Base-by-base conservation (phyloP, 345 rosid genomes). In the Camelina neglecta region DNA sequence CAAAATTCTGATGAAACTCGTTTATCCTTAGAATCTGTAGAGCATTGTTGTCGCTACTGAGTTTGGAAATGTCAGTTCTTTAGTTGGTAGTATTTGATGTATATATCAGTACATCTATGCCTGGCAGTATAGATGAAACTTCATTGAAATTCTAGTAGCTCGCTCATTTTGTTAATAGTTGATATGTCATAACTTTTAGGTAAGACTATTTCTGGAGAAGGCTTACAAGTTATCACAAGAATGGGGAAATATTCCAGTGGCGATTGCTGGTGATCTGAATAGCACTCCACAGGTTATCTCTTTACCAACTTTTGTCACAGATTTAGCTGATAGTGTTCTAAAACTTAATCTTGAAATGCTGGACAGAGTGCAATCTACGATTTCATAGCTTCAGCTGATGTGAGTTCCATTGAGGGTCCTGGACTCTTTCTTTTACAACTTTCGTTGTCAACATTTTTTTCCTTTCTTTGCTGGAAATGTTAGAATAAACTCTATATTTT, bases 301-400 rank as follows among this genome's bases (percentile, higher is more conserved):
- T 81, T 51, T 59, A 72, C 65, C 16, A 18, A 31, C 13, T 31
- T 53, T 41, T 36, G 29, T 26, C 63, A 51, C 42, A 65, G 35
- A 16, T n/a, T 42, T 59, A 61, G 50, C 56, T 72, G 54, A 41
- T 42, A 13, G n/a, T 61, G 11, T 65, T 56, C 61, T 77, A 57
- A 51, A 31, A 60, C 51, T 71, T 71, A 69, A 18, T 83, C 77
- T 74, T 10, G 55, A 62, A 73, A 31, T 74, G 53, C 60, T 84
- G 56, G 53, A 47, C 89, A 94, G 97, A 94, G 97, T 84, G 96
- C 96, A 24, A 69, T 90, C 20, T 90, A 94, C 81, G 90, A 87
- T 57, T 94, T 90, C 84, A 74, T 92, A 60, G 85, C 89, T 61
- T 85, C 93, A 60, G 90, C 96, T 49, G 82, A 89, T 92, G 98